Evolutionary conservation across 257 asterid species (phyloP), one percentile per base, ranked within the genome.

Genomic region (Craterostigma plantagineum): DNA sequence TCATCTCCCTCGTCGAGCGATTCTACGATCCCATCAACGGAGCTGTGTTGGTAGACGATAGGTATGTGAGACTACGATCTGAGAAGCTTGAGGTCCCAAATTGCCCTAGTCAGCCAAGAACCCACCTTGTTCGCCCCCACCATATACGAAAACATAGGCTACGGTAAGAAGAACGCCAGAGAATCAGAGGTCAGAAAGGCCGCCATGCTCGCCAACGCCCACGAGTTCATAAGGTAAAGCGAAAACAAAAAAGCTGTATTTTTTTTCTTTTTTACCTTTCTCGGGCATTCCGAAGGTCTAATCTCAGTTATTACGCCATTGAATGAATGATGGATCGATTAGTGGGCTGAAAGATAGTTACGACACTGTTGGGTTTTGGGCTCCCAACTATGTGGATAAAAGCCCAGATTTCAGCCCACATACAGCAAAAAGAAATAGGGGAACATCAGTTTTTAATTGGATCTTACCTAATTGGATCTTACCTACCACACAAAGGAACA

Each of bases 61-160:
- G 68, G 10, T 91, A 86, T 39, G 40, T 81, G 37, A 73, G 58
- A 77, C 0, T 81, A 79, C 40, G 64, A 86, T n/a, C 43, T 81
- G 41, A 61, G 87, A 23, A 60, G 73, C 1, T 7, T 81, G 41
- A 69, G 94, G 59, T 71, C 69, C 53, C 80, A 78, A 56, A 63
- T 81, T 13, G 91, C 92, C 1, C 76, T 86, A 0, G 96, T 86
- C 4, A 77, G 94, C 38, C 90, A 80, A 34, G 93, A 79, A 56
- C 93, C 93, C 7, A 70, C 84, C 11, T 68, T 79, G 7, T 79
- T 76, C 36, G 76, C 79, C 11, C 81, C 79, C 50, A 79, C 79
- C 35, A 68, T 79, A 46, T 56, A 70, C 12, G 84, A 79, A 5
- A 79, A 79, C 54, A 79, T 79, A 0, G 72, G 79, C 13, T 79